phyloP scores from a whole-genome alignment of 495 filamentous ascomycete species.

The Neurospora tetraspora region DNA sequence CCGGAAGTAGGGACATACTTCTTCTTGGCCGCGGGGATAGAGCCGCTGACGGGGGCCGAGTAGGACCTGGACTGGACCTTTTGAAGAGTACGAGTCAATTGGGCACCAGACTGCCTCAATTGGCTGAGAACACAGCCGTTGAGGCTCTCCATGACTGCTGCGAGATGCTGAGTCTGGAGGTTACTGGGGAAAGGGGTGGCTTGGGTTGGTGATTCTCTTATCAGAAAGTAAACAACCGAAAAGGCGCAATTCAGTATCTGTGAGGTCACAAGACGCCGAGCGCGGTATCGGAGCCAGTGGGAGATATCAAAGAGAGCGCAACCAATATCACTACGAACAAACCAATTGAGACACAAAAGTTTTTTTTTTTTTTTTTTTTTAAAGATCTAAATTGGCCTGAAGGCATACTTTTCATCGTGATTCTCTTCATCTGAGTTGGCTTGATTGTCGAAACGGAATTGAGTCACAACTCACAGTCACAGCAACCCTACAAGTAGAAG shows the following conservation, averaged over 20 bases:
- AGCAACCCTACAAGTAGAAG: background rate
- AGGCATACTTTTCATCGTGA: background rate
- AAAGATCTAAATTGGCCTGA: background rate
- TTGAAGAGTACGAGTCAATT: conserved; percentile 14
- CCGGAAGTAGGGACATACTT: conserved; percentile 83
- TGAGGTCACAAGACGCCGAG: background rate
- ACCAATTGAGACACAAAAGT: background rate
- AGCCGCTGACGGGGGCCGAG: conserved; percentile 50
- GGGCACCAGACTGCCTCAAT: conserved; percentile 19
- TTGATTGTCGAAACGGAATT: background rate
- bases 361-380: background rate
- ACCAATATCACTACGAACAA: background rate
- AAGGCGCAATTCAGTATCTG: background rate
- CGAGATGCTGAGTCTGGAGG: background rate
- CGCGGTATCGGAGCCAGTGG: background rate
- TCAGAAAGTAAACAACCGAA: background rate
- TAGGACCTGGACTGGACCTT: conserved; percentile 29
- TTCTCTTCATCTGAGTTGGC: background rate
- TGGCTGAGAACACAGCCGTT: conserved; percentile 14
- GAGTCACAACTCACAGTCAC: background rate
- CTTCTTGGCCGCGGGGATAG: conserved; percentile 62
- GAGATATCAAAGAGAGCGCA: background rate
- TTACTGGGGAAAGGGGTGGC: background rate
- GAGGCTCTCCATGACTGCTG: conserved; percentile 17
- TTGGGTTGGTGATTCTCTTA: background rate